A percentile compares a stretch with the other conserved stretches of the same genome.
Evolutionary conservation across 441 rosid genomes (phyloP).

Genomic region (Sinapis alba): DNA sequence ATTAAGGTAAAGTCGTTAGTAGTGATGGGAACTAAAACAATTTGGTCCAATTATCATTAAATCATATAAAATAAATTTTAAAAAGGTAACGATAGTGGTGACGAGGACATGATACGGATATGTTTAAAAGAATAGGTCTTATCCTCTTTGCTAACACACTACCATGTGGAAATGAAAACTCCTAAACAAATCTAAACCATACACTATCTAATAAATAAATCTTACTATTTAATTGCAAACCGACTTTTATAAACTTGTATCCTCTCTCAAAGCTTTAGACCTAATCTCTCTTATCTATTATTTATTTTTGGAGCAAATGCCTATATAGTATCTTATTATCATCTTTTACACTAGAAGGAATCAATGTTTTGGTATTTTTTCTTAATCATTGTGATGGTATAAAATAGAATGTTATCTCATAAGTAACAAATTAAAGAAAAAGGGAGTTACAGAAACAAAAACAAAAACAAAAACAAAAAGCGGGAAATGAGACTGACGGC

Average conservation of each 20-base stretch:
- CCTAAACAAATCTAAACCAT: slow-evolving; percentile 32
- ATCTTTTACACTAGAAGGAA: background rate
- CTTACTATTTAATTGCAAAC: slow-evolving; percentile 23
- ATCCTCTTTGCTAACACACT: slow-evolving; percentile 29
- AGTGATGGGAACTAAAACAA: slow-evolving; percentile 26
- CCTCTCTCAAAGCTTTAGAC: background rate
- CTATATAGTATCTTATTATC: background rate
- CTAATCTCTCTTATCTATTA: background rate
- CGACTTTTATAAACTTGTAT: slow-evolving; percentile 22
- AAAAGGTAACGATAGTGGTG: slow-evolving; percentile 27
- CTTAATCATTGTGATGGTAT: background rate
- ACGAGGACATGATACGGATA: slow-evolving; percentile 44
- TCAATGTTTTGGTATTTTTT: background rate
- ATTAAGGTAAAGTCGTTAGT: slow-evolving; percentile 17
- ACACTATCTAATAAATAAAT: background rate
- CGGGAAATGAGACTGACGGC: slow-evolving; percentile 14
- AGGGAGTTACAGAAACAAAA: background rate
- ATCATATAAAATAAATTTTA: background rate
- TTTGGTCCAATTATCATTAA: slow-evolving; percentile 33
- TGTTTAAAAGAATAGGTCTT: slow-evolving; percentile 34
- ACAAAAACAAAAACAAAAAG: slow-evolving; percentile 15
- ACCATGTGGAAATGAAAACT: slow-evolving; percentile 29
- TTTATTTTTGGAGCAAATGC: background rate
- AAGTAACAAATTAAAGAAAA: slow-evolving; percentile 8
- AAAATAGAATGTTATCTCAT: background rate